phyloP scores from a whole-genome alignment of 768 basidiomycete genomes.

The Pisolithus microcarpus region DNA sequence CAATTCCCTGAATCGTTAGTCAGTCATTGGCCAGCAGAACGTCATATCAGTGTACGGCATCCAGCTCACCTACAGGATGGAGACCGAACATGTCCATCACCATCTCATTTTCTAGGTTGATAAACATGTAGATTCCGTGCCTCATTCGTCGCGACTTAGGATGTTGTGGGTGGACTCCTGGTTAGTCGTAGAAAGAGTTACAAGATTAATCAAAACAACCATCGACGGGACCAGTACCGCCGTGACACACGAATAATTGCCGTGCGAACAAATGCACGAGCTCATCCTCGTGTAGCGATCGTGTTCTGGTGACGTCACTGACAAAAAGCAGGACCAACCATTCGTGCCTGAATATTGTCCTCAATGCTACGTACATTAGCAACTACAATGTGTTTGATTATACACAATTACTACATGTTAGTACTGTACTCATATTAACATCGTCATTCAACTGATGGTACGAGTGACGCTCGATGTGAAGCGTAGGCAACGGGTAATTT shows the following conservation, averaged over 20 bases:
- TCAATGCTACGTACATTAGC: neutral
- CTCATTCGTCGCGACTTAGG: neutral
- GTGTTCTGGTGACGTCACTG: too few relatives aligned
- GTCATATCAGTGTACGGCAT: neutral
- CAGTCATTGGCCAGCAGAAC: neutral
- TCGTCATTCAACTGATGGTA: neutral
- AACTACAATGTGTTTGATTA: neutral
- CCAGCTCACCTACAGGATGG: neutral
- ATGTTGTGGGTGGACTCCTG: neutral
- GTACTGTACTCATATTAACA: neutral
- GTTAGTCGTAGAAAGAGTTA: too few relatives aligned
- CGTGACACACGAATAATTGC: too few relatives aligned
- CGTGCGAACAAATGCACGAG: too few relatives aligned
- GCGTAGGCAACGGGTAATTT: too few relatives aligned
- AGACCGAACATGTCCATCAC: neutral
- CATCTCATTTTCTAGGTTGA: neutral
- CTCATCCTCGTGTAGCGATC: too few relatives aligned
- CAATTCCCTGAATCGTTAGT: neutral
- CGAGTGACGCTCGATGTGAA: too few relatives aligned
- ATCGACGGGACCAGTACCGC: too few relatives aligned
- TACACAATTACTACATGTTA: neutral
- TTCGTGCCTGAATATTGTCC: too few relatives aligned
- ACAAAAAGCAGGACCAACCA: too few relatives aligned
- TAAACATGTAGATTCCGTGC: constrained; percentile 1
- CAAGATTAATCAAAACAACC: too few relatives aligned